Base-by-base conservation (phyloP, 2,329 filamentous ascomycete species). In the Aspergillus sp. region DNA sequence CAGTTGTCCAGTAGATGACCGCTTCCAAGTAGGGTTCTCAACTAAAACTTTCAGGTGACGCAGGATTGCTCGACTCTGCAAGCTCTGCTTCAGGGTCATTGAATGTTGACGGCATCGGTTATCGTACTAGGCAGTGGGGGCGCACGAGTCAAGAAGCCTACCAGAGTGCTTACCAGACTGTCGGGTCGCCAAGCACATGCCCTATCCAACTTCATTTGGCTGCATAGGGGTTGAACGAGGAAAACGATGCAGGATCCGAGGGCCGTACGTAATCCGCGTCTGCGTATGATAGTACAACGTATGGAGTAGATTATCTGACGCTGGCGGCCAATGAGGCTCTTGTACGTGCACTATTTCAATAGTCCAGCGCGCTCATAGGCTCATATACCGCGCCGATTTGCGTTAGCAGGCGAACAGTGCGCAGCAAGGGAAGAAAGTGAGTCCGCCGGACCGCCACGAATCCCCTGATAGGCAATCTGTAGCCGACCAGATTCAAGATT, bases 81-180 rank as follows among this genome's bases (percentile, higher is more conserved):
- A 38, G 31, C 31, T 38, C 31, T 38, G 31, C 31, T 38, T 8
- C 31, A 13, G 30, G 6, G 30, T 11, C 11, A 15, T 41, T 11
- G 34, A 41, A 11, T 47, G 28, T 41, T 45, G 54, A 48, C 15
- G 19, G 22, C 46, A 51, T 13, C 30, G 15, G 4, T 9, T 23
- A n/a, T 23, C 8, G 51, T 54, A 17, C 6, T 3, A 3, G 31
- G 22, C 23, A 15, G 25, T 28, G 25, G 25, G 19, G 19, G 19
- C 15, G 31, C 31, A 38, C 31, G 31, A 41, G 34, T 11, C 34
- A 34, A 8, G 11, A 3, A 28, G 17, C 45, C 11, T 23, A 45
- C 31, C 50, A 51, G 43, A 19, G 34, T 51, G 54, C 54, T 57
- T 57, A 57, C 55, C 49, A 22, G 25, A 13, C 25, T 9, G 25